Base-by-base conservation (phyloP, 768 basidiomycete species). In the Paxillus involutus region DNA sequence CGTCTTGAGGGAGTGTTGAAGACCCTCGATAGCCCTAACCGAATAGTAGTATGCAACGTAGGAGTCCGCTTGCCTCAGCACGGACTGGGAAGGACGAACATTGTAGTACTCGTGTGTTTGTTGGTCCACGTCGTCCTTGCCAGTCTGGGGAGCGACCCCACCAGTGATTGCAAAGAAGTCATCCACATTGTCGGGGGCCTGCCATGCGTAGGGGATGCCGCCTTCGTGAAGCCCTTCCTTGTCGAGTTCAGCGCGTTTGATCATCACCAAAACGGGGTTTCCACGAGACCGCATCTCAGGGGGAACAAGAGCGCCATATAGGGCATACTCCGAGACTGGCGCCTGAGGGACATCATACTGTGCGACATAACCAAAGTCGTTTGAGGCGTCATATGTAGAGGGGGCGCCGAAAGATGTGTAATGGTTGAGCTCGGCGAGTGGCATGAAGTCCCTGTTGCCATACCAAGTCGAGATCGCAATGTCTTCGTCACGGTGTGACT, bases 51-150 rank as follows among this genome's bases (percentile, higher is more conserved):
- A 52, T 9, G 50, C 30, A 12, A 16, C 3, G 10, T 9, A 21
- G 4, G 3, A 16, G 19, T 52, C 43, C 9, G 24, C 47, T 0
- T 29, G 4, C n/a, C 48, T 17, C 30, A 30, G 9, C 16, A 17
- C 30, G 26, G 36, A 17, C 3, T 26, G 13, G 3, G 10, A 8
- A 8, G 42, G 44, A 13, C 16, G 19, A 8, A 44, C 26, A 8
- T 3, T 6, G 6, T 67, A 63, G 55, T 57, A 65, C 3, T 47
- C 4, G 10, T 12, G 17, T 1, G 63, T 41, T 10, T 53, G 57
- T 0, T 39, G 35, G 17, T 65, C 61, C 29, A 8, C 4, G 0
- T 16, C 3, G 2, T 14, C 5, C 9, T 47, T 12, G 16, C 59
- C 61, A 0, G 65, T 59, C 17, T 7, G 11, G 8, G 61, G 57